Percentiles rank a stretch among this genome's conserved stretches.
Evolutionary conservation across 2,329 filamentous ascomycete genomes (phyloP).

Genomic region (Phaeosphaeriaceae sp.): DNA sequence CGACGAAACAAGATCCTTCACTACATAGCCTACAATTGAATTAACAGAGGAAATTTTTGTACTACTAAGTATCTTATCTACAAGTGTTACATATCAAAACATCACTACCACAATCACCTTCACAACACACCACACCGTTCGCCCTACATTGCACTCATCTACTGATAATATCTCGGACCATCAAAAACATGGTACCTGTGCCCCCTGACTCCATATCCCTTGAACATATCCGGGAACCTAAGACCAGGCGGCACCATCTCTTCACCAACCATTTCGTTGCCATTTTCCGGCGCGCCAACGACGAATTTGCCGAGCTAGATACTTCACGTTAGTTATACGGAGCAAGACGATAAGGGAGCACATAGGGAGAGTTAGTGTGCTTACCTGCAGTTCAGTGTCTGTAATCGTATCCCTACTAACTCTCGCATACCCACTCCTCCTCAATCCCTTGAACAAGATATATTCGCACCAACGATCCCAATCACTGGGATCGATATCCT

Average conservation of each 20-base stretch:
- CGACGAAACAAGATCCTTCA: too few species aligned
- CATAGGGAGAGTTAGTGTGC: conserved; percentile 19
- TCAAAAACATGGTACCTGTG: conserved; percentile 96
- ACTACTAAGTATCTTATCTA: too few species aligned
- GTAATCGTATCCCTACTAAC: conserved; percentile 91
- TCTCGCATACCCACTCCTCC: conserved; percentile 85
- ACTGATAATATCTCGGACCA: conserved; percentile 57
- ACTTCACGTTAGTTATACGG: conserved; percentile 11
- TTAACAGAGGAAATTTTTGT: too few species aligned
- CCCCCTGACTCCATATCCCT: conserved; percentile 82
- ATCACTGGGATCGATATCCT: conserved; percentile 88
- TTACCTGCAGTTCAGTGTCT: conserved; percentile 91
- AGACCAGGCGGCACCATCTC: conserved; percentile 75
- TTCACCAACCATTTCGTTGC: conserved; percentile 73
- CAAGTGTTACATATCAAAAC: too few species aligned
- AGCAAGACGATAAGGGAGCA: background rate
- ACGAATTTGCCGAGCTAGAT: conserved; percentile 84
- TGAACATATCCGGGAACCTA: conserved; percentile 85
- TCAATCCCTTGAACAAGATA: conserved; percentile 90
- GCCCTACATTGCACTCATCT: too few species aligned
- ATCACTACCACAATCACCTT: background rate
- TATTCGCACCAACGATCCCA: conserved; percentile 99
- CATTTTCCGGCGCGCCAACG: conserved; percentile 72
- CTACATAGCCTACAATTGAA: too few species aligned
- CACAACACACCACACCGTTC: too few species aligned